Conservation (phyloP, 2,329 filamentous ascomycete species). For the Diaporthe sp. region DNA sequence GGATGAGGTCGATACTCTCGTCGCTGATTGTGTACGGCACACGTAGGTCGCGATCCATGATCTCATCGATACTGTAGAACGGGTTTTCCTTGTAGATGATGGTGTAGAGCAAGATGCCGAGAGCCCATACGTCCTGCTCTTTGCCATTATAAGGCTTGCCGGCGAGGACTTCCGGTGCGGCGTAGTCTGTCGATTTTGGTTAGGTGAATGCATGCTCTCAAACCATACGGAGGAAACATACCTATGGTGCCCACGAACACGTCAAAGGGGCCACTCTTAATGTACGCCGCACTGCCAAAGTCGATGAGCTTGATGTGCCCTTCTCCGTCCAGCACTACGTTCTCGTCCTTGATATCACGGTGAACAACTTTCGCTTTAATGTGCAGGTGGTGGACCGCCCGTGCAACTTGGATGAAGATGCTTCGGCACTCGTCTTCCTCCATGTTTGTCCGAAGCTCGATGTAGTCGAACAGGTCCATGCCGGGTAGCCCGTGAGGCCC, state of each 20-base stretch:
- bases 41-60: conserved; percentile 95
- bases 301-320: conserved; percentile 97
- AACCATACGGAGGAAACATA: conserved; percentile 61
- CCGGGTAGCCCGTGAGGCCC: conserved; percentile 92
- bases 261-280: conserved; percentile 98
- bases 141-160: conserved; percentile 94
- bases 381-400: conserved; percentile 91
- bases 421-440: conserved; percentile 92
- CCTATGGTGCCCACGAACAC: conserved; percentile 99
- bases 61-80: conserved; percentile 99
- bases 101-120: conserved; percentile 96
- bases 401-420: conserved; percentile 94
- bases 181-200: conserved; percentile 78
- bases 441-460: conserved; percentile 96
- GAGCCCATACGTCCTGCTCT: conserved; percentile 98
- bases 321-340: conserved; percentile 95
- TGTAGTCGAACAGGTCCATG: conserved; percentile 99
- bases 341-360: conserved; percentile 99
- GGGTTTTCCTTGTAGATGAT: conserved; percentile 99
- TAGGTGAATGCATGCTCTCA: conserved; percentile 5
- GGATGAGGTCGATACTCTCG: conserved; percentile 91
- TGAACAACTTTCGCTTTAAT: conserved; percentile 93
- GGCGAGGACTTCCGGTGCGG: conserved; percentile 95
- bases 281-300: conserved; percentile 97
- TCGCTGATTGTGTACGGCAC: conserved; percentile 92